Percentiles rank a stretch among this genome's conserved stretches.
Conservation (phyloP, 2,329 filamentous ascomycete species). For the Diaporthe caulivora region DNA sequence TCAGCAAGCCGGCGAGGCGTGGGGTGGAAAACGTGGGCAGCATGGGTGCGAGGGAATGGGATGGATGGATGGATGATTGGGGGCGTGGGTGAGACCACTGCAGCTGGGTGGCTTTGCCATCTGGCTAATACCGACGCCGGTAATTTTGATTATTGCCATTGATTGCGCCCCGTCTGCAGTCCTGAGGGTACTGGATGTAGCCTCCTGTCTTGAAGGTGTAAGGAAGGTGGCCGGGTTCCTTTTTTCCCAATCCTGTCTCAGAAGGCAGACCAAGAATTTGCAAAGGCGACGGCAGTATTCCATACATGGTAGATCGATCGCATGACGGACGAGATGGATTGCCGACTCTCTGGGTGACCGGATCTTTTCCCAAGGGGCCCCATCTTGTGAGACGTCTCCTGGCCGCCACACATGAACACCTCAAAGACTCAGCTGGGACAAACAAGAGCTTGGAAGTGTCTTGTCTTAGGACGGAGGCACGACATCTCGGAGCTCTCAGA, state of each 20-base stretch:
- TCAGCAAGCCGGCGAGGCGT: constrained; percentile 27
- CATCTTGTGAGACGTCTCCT: constrained; percentile 22
- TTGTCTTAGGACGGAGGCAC: constrained; percentile 22
- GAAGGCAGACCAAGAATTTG: background rate
- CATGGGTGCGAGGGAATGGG: constrained; percentile 5
- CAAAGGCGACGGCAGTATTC: background rate
- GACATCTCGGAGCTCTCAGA: constrained; percentile 32
- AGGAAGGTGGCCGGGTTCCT: constrained; percentile 2
- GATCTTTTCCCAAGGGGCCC: constrained; percentile 21
- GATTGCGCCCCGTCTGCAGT: background rate
- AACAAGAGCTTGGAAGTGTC: background rate
- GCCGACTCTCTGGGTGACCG: background rate
- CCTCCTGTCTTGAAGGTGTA: constrained; percentile 20
- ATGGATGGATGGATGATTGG: constrained; percentile 24
- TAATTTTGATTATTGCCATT: background rate
- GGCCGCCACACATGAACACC: constrained; percentile 10
- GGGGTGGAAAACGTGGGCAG: constrained; percentile 38
- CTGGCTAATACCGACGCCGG: constrained; percentile 37
- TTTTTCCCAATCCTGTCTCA: background rate
- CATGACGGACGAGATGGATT: constrained; percentile 17
- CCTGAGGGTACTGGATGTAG: background rate
- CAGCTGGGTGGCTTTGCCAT: constrained; percentile 9
- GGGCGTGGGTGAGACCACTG: background rate
- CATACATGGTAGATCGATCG: background rate
- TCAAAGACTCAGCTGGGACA: background rate